Conservation (phyloP, 1,139 yeast genomes). For the Yamadazyma triangularis region DNA sequence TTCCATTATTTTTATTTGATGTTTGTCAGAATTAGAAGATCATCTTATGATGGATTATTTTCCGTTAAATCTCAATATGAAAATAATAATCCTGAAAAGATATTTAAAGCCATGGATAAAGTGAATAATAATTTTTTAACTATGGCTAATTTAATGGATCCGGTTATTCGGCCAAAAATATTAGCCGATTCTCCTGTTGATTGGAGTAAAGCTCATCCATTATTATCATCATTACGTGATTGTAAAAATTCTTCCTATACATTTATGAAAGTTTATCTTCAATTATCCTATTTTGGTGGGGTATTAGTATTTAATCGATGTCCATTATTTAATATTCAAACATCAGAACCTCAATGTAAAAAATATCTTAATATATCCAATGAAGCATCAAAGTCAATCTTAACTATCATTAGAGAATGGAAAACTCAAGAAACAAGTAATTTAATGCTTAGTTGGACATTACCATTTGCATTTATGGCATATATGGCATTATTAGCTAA, state of each 20-base stretch:
- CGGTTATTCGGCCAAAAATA: constrained; percentile 14
- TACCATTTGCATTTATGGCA: constrained; percentile 29
- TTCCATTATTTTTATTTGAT: constrained; percentile 13
- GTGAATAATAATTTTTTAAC: constrained; percentile 15
- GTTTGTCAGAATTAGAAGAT: constrained; percentile 17
- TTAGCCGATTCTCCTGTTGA: constrained; percentile 7
- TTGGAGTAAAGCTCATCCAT: constrained; percentile 3
- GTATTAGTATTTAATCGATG: constrained; percentile 30
- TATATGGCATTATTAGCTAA: constrained; percentile 25
- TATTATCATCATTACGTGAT: neutral
- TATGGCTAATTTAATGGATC: constrained; percentile 15
- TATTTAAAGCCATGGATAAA: constrained; percentile 6
- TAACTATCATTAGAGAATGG: constrained; percentile 18
- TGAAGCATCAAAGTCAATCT: constrained; percentile 30
- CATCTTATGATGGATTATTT: constrained; percentile 16
- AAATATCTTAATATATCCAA: constrained; percentile 18
- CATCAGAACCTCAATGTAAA: constrained; percentile 11
- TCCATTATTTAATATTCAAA: constrained; percentile 12
- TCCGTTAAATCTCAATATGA: constrained; percentile 10
- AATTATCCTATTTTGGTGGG: constrained; percentile 19
- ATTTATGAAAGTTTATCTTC: constrained; percentile 1
- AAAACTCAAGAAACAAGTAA: constrained; percentile 13
- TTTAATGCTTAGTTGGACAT: constrained; percentile 28
- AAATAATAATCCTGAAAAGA: constrained; percentile 4
- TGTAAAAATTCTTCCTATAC: no score